These are phyloP conservation scores for Hordeum pubiflorum DNA, from an alignment of 202 grass and related monocot species.

Conservation along the genomic window DNA sequence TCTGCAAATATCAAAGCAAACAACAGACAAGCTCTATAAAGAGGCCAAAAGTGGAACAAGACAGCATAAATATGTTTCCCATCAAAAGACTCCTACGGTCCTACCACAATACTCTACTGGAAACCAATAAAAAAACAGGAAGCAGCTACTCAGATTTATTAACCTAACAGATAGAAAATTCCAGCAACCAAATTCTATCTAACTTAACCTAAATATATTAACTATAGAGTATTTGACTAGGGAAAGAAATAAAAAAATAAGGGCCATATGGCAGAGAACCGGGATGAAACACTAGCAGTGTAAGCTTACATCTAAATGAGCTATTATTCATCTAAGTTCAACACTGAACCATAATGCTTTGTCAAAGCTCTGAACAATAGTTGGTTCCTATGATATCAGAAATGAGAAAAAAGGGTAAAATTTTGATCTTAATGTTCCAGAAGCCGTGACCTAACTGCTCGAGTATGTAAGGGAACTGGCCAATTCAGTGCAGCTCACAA, in stretches of 20 bases:
- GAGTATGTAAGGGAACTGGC: not conserved
- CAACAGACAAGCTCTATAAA: not conserved
- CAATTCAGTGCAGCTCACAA: not conserved
- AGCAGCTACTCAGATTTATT: not conserved
- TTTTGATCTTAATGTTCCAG: not conserved
- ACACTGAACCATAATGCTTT: not conserved
- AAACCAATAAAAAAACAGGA: not conserved
- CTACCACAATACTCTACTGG: not conserved
- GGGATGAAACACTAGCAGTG: not conserved
- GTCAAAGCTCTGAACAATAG: not conserved
- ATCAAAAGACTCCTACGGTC: not conserved
- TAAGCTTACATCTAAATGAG: not conserved
- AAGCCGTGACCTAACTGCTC: not conserved
- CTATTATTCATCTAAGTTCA: not conserved
- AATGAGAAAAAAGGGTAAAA: not conserved
- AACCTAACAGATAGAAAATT: not conserved
- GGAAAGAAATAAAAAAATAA: not conserved
- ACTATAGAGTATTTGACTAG: constrained; percentile 4
- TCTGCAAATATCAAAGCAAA: not conserved
- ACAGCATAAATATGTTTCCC: not conserved
- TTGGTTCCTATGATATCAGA: not conserved
- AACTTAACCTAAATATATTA: not conserved
- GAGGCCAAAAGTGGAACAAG: not conserved
- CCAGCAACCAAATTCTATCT: not conserved
- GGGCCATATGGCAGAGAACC: not conserved